A percentile compares a stretch with the other conserved stretches of the same genome.
Conservation (phyloP, 345 rosid genomes). For the Abelmoschus esculentus region DNA sequence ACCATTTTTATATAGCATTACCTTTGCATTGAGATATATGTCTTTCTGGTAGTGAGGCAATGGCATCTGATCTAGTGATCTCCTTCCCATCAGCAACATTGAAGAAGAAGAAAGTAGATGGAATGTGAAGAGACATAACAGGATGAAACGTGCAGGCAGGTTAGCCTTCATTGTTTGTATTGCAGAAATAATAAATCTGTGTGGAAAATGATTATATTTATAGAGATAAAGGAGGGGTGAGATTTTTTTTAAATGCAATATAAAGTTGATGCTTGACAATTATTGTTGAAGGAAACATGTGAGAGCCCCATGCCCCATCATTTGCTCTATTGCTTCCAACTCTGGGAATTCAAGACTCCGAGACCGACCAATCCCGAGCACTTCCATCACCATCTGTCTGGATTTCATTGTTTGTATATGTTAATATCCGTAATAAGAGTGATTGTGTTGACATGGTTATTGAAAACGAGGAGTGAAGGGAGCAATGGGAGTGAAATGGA, state of each 20-base stretch:
- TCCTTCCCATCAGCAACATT: slow-evolving; percentile 14
- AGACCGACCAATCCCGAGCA: not conserved
- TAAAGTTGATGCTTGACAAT: slow-evolving; percentile 7
- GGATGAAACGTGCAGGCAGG: slow-evolving; percentile 7
- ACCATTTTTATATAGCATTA: not conserved
- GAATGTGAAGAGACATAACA: slow-evolving; percentile 15
- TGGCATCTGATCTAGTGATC: slow-evolving; percentile 13
- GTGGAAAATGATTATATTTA: not conserved
- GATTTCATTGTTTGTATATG: too few relatives aligned
- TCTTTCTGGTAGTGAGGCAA: slow-evolving; percentile 1
- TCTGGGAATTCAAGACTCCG: not conserved
- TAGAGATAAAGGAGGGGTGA: not conserved
- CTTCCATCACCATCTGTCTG: not conserved
- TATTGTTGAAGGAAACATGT: slow-evolving; percentile 22
- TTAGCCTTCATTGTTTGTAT: slow-evolving; percentile 20
- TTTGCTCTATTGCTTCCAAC: not conserved
- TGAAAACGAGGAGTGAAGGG: not conserved
- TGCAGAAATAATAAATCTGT: not conserved
- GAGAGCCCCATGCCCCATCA: slow-evolving; percentile 4
- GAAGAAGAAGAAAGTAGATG: slow-evolving; percentile 15
- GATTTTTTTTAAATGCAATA: not conserved
- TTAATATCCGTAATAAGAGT: not conserved
- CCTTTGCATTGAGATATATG: slow-evolving; percentile 13
- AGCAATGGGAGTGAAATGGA: not conserved
- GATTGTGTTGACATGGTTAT: not conserved